These are phyloP conservation scores for Fusarium brevicatenulatum DNA, from an alignment of 2,329 filamentous ascomycete genomes.

Conservation along the genomic window DNA sequence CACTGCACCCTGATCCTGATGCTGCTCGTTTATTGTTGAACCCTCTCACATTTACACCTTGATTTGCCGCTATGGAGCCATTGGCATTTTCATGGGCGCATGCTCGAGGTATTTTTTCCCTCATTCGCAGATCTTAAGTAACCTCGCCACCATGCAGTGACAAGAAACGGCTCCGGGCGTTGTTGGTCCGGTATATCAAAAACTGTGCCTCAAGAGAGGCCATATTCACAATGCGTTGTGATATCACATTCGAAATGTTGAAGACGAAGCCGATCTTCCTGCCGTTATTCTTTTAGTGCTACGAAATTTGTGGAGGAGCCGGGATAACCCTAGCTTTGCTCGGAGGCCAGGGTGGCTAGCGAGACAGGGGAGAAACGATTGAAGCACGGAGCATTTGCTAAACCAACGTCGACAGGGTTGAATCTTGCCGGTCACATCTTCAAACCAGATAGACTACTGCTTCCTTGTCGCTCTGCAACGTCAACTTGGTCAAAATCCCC, in stretches of 20 bases:
- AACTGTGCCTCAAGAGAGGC: slow-evolving; percentile 1
- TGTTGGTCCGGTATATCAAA: slow-evolving; percentile 13
- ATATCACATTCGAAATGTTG: slow-evolving; percentile 17
- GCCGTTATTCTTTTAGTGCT: slow-evolving; percentile 38
- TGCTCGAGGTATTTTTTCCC: slow-evolving; percentile 31
- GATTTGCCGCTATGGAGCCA: slow-evolving; percentile 41
- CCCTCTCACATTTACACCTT: slow-evolving; percentile 30
- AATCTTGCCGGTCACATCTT: slow-evolving; percentile 17
- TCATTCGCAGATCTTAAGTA: slow-evolving; percentile 26
- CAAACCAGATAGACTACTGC: slow-evolving; percentile 4
- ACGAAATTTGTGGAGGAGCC: slow-evolving; percentile 43
- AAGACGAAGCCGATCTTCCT: slow-evolving; percentile 39
- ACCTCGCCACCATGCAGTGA: slow-evolving; percentile 28
- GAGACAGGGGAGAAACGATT: slow-evolving; percentile 39
- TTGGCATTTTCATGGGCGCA: slow-evolving; percentile 32
- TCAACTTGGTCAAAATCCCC: background rate
- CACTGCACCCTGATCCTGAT: slow-evolving; percentile 40
- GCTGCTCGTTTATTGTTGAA: slow-evolving; percentile 33
- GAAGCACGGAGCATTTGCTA: slow-evolving; percentile 45
- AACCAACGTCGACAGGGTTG: slow-evolving; percentile 38
- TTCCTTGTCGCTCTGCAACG: background rate
- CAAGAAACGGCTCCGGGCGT: background rate
- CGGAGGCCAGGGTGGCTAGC: slow-evolving; percentile 38
- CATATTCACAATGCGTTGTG: slow-evolving; percentile 23
- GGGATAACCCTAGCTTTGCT: slow-evolving; percentile 44